Percentiles rank a stretch among this genome's conserved stretches.
Conservation (phyloP, 257 asterid species). For the Forsythia viridissima region DNA sequence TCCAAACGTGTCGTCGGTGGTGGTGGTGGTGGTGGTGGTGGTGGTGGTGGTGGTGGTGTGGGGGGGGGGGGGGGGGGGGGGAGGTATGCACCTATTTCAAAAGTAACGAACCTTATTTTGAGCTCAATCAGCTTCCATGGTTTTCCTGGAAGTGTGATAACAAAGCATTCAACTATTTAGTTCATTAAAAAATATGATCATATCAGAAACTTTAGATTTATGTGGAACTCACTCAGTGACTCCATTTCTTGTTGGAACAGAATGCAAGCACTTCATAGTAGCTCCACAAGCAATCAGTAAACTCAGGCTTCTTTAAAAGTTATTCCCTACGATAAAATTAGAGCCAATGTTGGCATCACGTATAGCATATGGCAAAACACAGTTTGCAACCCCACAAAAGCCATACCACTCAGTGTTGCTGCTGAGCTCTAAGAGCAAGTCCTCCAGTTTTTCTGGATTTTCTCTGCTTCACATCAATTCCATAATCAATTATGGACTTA, state of each 20-base stretch:
- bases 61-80: too few species aligned
- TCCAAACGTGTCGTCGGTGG: too few species aligned
- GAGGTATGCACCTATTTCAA: too few species aligned
- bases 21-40: too few species aligned
- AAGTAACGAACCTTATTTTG: neutral
- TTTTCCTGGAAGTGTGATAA: neutral
- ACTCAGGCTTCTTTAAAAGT: neutral
- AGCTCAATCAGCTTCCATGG: neutral
- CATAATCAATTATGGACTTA: constrained; percentile 56
- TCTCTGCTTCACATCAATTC: constrained; percentile 74
- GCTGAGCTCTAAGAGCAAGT: constrained; percentile 22
- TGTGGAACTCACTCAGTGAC: neutral
- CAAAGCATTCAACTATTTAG: neutral
- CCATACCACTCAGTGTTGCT: constrained; percentile 1
- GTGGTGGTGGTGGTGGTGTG: too few species aligned
- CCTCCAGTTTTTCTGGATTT: constrained; percentile 38
- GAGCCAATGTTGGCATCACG: neutral
- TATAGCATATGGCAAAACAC: neutral
- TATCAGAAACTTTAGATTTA: neutral
- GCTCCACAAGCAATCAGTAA: neutral
- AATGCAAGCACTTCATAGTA: neutral
- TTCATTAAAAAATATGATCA: neutral
- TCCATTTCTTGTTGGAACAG: neutral
- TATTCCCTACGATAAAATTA: neutral
- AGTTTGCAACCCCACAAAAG: neutral